phyloP scores from a whole-genome alignment of 306 rosid species.

The Castanea mollissima region DNA sequence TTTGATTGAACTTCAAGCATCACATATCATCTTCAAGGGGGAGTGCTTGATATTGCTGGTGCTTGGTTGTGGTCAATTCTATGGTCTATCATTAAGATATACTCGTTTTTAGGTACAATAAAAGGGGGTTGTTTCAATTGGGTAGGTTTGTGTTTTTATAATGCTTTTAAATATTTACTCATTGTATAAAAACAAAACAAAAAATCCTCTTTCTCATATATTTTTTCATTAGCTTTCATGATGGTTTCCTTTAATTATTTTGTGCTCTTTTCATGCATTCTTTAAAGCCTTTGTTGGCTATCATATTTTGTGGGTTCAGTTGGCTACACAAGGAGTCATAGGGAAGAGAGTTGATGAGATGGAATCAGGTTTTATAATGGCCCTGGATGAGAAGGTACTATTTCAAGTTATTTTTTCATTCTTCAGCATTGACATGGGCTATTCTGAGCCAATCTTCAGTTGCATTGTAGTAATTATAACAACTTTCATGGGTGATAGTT shows the following conservation, averaged over 20 bases:
- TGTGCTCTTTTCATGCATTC: too few species aligned
- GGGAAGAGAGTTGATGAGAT: conserved; percentile 95
- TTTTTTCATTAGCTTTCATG: too few species aligned
- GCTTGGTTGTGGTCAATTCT: neutral
- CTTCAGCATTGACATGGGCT: neutral
- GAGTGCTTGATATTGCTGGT: neutral
- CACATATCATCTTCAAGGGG: neutral
- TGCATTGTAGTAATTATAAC: neutral
- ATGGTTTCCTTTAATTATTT: too few species aligned
- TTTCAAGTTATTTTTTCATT: conserved; percentile 11
- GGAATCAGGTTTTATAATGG: conserved; percentile 91
- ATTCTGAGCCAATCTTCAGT: neutral
- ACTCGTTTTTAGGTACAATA: conserved; percentile 57
- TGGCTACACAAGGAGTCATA: conserved; percentile 95
- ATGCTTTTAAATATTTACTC: too few species aligned
- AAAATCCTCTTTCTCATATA: too few species aligned
- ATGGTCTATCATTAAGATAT: conserved; percentile 22
- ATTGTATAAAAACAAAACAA: too few species aligned
- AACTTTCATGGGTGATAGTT: neutral
- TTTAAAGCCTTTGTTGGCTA: too few species aligned
- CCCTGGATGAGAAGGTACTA: conserved; percentile 79
- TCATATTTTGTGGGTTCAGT: conserved; percentile 39
- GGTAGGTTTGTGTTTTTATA: too few species aligned
- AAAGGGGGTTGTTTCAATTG: too few species aligned
- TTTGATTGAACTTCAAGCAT: neutral